These are phyloP conservation scores for Colletotrichum sp. DNA, from an alignment of 2,329 filamentous ascomycete species.

Conservation along the genomic window DNA sequence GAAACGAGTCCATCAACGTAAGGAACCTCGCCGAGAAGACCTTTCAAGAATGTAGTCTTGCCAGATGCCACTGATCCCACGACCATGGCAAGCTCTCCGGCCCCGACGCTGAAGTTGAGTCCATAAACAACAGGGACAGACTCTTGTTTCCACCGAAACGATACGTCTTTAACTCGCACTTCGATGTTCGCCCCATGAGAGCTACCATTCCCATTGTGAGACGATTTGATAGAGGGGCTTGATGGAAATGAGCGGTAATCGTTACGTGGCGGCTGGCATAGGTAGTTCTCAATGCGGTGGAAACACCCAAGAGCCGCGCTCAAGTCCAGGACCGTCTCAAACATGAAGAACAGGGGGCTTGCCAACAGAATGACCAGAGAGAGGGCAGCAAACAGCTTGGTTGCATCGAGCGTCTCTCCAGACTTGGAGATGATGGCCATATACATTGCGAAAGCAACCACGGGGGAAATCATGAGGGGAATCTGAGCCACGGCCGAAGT, in stretches of 20 bases:
- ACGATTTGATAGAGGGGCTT: background rate
- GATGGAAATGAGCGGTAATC: slow-evolving; percentile 26
- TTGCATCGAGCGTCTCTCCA: slow-evolving; percentile 7
- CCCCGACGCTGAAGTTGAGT: slow-evolving; percentile 36
- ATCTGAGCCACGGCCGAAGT: slow-evolving; percentile 38
- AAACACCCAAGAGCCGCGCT: slow-evolving; percentile 28
- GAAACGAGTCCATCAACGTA: slow-evolving; percentile 23
- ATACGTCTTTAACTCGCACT: slow-evolving; percentile 27
- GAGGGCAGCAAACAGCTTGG: slow-evolving; percentile 23
- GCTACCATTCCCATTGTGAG: background rate
- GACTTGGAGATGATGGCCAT: background rate
- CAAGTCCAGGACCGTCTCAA: slow-evolving; percentile 30
- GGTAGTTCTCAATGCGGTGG: slow-evolving; percentile 30
- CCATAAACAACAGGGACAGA: slow-evolving; percentile 31
- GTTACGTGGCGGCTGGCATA: slow-evolving; percentile 26
- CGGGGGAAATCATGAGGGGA: slow-evolving; percentile 22
- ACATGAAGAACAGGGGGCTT: slow-evolving; percentile 38
- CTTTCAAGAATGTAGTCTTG: slow-evolving; percentile 48
- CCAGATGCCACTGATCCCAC: slow-evolving; percentile 49
- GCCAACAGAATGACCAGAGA: slow-evolving; percentile 27
- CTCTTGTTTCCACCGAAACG: slow-evolving; percentile 38
- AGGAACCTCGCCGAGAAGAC: slow-evolving; percentile 38
- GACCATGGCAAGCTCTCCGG: slow-evolving; percentile 40
- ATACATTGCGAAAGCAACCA: slow-evolving; percentile 21
- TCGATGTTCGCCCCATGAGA: background rate